Conservation (phyloP, 1,284 basidiomycete species). For the Lentinus polychrous region DNA sequence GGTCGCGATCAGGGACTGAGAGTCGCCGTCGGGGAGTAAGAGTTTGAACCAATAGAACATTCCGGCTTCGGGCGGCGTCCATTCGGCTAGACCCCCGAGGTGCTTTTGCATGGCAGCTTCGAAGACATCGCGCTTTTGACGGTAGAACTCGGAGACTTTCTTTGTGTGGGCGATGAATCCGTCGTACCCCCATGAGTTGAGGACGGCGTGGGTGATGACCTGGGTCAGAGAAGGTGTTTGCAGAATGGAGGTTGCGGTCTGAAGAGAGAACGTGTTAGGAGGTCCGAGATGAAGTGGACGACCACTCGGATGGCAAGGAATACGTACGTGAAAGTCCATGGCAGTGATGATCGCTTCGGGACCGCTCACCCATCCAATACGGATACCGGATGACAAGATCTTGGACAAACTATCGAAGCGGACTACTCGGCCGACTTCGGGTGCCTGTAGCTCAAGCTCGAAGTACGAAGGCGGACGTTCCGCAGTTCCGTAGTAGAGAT, state of each 20-base stretch:
- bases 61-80: slow-evolving; percentile 83
- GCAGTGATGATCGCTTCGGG: slow-evolving; percentile 68
- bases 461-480: slow-evolving; percentile 74
- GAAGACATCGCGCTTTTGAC: slow-evolving; percentile 74
- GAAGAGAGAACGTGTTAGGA: slow-evolving; percentile 12
- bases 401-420: slow-evolving; percentile 90
- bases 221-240: slow-evolving; percentile 79
- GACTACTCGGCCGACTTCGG: slow-evolving; percentile 66
- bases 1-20: slow-evolving; percentile 66
- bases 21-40: slow-evolving; percentile 58
- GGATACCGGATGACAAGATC: slow-evolving; percentile 75
- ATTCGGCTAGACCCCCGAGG: slow-evolving; percentile 73
- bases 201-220: slow-evolving; percentile 63
- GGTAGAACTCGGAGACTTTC: slow-evolving; percentile 76
- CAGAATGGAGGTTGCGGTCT: slow-evolving; percentile 72
- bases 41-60: slow-evolving; percentile 90
- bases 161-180: slow-evolving; percentile 75
- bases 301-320: neutral
- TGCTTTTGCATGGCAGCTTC: slow-evolving; percentile 71
- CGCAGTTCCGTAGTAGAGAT: slow-evolving; percentile 62
- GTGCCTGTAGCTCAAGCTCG: slow-evolving; percentile 56
- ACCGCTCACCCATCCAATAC: slow-evolving; percentile 80
- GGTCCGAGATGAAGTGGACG: slow-evolving; percentile 2
- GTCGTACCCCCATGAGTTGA: slow-evolving; percentile 74
- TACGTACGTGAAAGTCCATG: slow-evolving; percentile 67